A percentile compares a stretch with the other conserved stretches of the same genome.
Evolutionary conservation across 495 filamentous ascomycete genomes (phyloP).

Genomic region (Neurospora sp.): DNA sequence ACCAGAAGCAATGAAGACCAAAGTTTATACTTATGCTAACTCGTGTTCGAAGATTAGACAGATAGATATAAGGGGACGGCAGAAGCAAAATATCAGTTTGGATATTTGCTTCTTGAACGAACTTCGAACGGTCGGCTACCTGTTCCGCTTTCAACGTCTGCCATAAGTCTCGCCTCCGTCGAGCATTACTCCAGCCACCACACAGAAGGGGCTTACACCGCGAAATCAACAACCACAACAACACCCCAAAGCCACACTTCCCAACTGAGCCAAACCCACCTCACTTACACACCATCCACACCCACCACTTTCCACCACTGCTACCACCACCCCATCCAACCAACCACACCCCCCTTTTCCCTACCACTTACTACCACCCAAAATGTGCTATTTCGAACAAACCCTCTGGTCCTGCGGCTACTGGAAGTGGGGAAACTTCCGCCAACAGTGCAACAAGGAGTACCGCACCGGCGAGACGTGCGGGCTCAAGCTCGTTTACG

Average conservation of each 20-base stretch:
- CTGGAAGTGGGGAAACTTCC: conserved; percentile 94
- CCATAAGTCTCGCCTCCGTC: not conserved
- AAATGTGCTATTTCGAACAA: conserved; percentile 59
- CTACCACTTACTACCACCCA: conserved; percentile 3
- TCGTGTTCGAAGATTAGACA: not conserved
- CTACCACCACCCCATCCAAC: not conserved
- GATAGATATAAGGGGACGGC: not conserved
- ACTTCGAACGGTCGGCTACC: not conserved
- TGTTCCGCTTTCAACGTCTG: not conserved
- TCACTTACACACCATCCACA: not conserved
- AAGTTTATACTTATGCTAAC: not conserved
- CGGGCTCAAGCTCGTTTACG: conserved; percentile 82
- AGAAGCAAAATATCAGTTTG: not conserved
- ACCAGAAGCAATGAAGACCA: not conserved
- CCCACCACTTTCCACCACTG: not conserved
- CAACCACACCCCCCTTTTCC: not conserved
- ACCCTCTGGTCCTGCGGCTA: conserved; percentile 63
- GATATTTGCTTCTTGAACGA: not conserved
- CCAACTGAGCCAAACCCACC: not conserved
- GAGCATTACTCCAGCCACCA: not conserved
- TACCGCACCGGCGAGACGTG: conserved; percentile 98
- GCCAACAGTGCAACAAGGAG: conserved; percentile 88
- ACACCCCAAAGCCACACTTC: not conserved
- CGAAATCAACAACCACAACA: not conserved
- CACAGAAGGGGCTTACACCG: not conserved